Conservation (phyloP, 225 moss, liverwort and hornwort genomes). For the Bryoerythrophyllum caledonicum region DNA sequence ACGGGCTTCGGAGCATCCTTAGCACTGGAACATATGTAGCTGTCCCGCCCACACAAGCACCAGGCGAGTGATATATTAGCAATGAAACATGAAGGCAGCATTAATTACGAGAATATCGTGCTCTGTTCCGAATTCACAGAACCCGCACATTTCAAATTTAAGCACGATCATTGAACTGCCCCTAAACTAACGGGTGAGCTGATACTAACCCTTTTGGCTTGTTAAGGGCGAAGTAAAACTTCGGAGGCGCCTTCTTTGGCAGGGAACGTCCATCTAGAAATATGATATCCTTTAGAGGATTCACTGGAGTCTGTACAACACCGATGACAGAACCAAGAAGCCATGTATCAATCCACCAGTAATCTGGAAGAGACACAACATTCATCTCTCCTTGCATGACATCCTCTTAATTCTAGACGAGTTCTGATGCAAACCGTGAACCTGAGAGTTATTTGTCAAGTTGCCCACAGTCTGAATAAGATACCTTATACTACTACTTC, state of each 20-base stretch:
- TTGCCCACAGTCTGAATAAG: too few relatives aligned
- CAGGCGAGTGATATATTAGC: background rate
- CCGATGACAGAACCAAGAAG: conserved; percentile 17
- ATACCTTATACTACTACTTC: too few relatives aligned
- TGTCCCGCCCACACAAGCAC: conserved; percentile 29
- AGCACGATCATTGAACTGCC: conserved; percentile 6
- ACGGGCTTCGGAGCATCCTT: conserved; percentile 78
- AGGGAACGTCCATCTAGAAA: conserved; percentile 85
- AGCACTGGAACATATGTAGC: conserved; percentile 93
- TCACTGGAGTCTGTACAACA: conserved; percentile 76
- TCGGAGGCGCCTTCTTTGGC: conserved; percentile 77
- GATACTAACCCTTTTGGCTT: conserved; percentile 87
- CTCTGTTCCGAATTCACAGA: background rate
- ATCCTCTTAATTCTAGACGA: background rate
- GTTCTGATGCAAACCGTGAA: background rate
- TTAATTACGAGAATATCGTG: background rate
- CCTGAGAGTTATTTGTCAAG: too few relatives aligned
- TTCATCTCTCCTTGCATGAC: background rate
- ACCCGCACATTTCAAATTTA: conserved; percentile 1
- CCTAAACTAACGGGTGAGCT: conserved; percentile 12
- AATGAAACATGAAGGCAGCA: background rate
- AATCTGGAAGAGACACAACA: conserved; percentile 13
- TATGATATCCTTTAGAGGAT: conserved; percentile 81
- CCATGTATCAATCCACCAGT: conserved; percentile 12
- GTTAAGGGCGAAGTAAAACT: conserved; percentile 87